phyloP scores from a whole-genome alignment of 305 asterid genomes.

The Rubia balearica region DNA sequence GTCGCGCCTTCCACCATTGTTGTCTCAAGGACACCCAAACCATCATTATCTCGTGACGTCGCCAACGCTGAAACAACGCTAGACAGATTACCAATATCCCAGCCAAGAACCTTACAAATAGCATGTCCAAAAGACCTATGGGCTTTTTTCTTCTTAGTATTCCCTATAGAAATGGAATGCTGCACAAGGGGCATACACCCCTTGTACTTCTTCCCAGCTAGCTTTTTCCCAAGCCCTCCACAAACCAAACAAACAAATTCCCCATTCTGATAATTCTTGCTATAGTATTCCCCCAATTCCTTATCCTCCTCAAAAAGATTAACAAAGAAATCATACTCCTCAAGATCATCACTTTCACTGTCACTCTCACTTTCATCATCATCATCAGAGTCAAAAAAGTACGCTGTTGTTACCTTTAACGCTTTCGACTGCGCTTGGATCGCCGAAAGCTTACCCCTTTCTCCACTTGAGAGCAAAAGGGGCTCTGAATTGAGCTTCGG shows the following conservation, averaged over 20 bases:
- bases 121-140: conserved; percentile 63
- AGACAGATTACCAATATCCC: conserved; percentile 57
- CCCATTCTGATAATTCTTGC: conserved; percentile 41
- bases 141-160: conserved; percentile 44
- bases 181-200: conserved; percentile 66
- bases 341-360: conserved; percentile 29
- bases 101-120: conserved; percentile 64
- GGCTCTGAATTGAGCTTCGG: conserved; percentile 16
- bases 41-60: conserved; percentile 6
- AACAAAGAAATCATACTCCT: conserved; percentile 32
- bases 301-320: conserved; percentile 43
- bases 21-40: conserved; percentile 11
- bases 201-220: conserved; percentile 48
- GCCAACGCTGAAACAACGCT: conserved; percentile 32
- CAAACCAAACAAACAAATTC: conserved; percentile 69
- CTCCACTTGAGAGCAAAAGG: conserved; percentile 26
- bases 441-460: conserved; percentile 22
- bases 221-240: conserved; percentile 48
- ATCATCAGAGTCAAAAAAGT: conserved; percentile 22
- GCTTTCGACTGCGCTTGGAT: conserved; percentile 39
- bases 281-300: conserved; percentile 41
- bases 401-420: conserved; percentile 26
- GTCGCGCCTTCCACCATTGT: not conserved
- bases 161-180: conserved; percentile 46
- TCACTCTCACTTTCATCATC: conserved; percentile 22